Evolutionary conservation across 2,329 filamentous ascomycete species (phyloP).

Genomic region (Xylariaceae sp.): DNA sequence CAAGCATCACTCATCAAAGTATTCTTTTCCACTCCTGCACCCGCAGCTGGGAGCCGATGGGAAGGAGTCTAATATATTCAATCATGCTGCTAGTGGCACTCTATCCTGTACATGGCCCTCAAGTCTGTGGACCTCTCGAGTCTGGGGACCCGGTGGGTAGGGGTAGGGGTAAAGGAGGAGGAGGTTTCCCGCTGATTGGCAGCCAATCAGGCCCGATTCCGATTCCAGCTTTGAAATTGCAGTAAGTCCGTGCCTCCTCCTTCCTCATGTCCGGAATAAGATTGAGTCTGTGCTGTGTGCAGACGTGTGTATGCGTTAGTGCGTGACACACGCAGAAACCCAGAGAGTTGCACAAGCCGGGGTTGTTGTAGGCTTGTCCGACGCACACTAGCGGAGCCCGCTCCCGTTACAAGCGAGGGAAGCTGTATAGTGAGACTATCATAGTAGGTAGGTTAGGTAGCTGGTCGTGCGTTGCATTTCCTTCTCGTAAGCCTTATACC

Average conservation of each 20-base stretch:
- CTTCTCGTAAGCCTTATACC: too few relatives aligned
- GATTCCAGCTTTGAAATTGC: slow-evolving; percentile 7
- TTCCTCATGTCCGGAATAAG: slow-evolving; percentile 20
- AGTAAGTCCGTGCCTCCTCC: slow-evolving; percentile 5
- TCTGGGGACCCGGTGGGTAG: too few relatives aligned
- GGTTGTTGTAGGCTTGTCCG: too few relatives aligned
- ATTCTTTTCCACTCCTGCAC: slow-evolving; percentile 1
- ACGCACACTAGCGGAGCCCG: slow-evolving; percentile 17
- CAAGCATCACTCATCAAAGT: slow-evolving; percentile 5
- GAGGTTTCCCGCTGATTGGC: not conserved
- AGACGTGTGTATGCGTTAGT: too few relatives aligned
- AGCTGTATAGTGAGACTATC: not conserved
- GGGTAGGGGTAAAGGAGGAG: too few relatives aligned
- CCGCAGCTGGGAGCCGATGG: slow-evolving; percentile 6
- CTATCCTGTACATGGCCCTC: too few relatives aligned
- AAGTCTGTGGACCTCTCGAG: too few relatives aligned
- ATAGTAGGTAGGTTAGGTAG: too few relatives aligned
- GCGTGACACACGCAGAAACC: slow-evolving; percentile 2
- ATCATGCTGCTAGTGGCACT: slow-evolving; percentile 16
- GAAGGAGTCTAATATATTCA: slow-evolving; percentile 13
- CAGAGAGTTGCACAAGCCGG: slow-evolving; percentile 9
- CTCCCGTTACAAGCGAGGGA: slow-evolving; percentile 15
- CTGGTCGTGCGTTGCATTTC: too few relatives aligned
- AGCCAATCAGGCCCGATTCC: slow-evolving; percentile 8
- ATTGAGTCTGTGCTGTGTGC: too few relatives aligned